Percentiles rank a stretch among this genome's conserved stretches.
phyloP scores from a whole-genome alignment of 768 basidiomycete species.

The Amanita inopinata region DNA sequence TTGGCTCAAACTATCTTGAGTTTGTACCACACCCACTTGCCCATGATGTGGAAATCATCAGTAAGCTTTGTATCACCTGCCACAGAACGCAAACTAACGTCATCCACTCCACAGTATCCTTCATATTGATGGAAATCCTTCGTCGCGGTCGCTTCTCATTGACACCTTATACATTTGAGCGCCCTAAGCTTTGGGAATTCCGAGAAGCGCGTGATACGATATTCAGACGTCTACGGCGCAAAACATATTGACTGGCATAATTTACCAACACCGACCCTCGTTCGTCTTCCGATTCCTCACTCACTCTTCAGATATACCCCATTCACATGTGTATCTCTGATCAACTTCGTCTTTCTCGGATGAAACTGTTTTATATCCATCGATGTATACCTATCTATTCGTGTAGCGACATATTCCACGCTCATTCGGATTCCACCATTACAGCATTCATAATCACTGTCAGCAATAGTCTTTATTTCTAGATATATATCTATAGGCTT shows the following conservation, averaged over 20 bases:
- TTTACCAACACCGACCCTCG: too few species aligned
- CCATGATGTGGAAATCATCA: conserved; percentile 42
- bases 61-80: conserved; percentile 21
- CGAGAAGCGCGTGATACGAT: conserved; percentile 30
- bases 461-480: too few species aligned
- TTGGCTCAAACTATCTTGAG: conserved; percentile 51
- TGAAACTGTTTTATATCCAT: too few species aligned
- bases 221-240: conserved; percentile 26
- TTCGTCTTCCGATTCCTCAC: too few species aligned
- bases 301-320: too few species aligned
- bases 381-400: too few species aligned
- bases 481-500: too few species aligned
- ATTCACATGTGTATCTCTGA: too few species aligned
- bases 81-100: conserved; percentile 11
- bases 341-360: too few species aligned
- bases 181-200: conserved; percentile 38
- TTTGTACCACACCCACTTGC: conserved; percentile 39
- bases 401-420: too few species aligned
- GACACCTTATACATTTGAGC: conserved; percentile 37
- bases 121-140: conserved; percentile 56
- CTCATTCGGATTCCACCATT: too few species aligned
- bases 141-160: conserved; percentile 49
- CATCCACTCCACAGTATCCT: conserved; percentile 34
- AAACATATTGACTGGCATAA: conserved; percentile 17
- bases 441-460: too few species aligned